Percentiles rank a stretch among this genome's conserved stretches.
Evolutionary conservation across 2,329 filamentous ascomycete species (phyloP).

Genomic region (Neurospora sp.): DNA sequence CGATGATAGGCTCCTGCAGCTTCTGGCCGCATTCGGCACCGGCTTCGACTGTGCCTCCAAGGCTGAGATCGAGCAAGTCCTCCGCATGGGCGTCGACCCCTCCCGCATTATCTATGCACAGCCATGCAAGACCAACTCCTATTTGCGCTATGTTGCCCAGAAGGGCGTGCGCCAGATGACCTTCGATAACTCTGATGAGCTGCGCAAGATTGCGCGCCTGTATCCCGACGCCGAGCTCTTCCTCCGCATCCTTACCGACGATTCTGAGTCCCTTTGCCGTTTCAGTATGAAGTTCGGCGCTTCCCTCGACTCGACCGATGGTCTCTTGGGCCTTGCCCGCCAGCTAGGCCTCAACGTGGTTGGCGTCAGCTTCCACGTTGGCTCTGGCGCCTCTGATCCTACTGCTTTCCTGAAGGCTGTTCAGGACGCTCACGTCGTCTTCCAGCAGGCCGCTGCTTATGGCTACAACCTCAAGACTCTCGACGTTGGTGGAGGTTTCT

Average conservation of each 20-base stretch:
- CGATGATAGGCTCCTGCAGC: constrained; percentile 76
- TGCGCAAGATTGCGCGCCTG: constrained; percentile 93
- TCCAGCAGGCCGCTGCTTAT: constrained; percentile 68
- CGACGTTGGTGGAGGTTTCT: constrained; percentile 92
- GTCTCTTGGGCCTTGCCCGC: constrained; percentile 70
- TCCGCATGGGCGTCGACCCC: constrained; percentile 73
- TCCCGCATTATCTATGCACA: constrained; percentile 97
- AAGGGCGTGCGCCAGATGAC: constrained; percentile 95
- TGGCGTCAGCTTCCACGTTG: constrained; percentile 95
- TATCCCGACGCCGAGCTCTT: constrained; percentile 85
- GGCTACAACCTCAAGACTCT: constrained; percentile 80
- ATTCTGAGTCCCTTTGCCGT: constrained; percentile 87
- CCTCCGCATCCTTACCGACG: constrained; percentile 91
- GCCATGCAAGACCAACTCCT: constrained; percentile 99
- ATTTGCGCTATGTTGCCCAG: constrained; percentile 80
- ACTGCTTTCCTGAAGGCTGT: constrained; percentile 84
- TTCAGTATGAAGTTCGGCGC: constrained; percentile 97
- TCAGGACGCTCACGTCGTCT: constrained; percentile 77
- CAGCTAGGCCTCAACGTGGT: constrained; percentile 81
- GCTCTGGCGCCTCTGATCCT: constrained; percentile 92
- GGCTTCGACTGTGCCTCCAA: constrained; percentile 99
- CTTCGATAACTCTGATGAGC: constrained; percentile 95
- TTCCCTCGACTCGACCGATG: constrained; percentile 68
- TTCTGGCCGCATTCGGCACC: constrained; percentile 79
- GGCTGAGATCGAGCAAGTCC: constrained; percentile 87